These are phyloP conservation scores for Pseudopithomyces chartarum DNA, from an alignment of 2,329 filamentous ascomycete genomes.

Conservation along the genomic window DNA sequence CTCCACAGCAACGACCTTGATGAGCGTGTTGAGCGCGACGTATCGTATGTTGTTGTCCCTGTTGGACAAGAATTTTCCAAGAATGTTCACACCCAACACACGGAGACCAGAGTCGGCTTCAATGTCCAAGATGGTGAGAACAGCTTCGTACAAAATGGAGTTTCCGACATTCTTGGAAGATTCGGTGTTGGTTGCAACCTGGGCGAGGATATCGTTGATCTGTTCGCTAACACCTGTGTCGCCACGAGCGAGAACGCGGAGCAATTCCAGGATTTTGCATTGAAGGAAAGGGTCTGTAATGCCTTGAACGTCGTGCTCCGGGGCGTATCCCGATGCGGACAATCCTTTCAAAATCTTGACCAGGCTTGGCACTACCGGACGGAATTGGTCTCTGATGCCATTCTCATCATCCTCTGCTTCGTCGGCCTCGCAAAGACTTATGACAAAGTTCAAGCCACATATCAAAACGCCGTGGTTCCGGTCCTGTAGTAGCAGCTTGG, in stretches of 20 bases:
- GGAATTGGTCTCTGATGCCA: conserved; percentile 88
- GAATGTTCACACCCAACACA: conserved; percentile 95
- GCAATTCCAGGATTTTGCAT: conserved; percentile 88
- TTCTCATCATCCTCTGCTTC: conserved; percentile 91
- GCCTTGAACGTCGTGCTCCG: conserved; percentile 96
- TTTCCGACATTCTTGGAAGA: conserved; percentile 98
- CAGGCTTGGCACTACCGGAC: conserved; percentile 79
- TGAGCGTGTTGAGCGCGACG: conserved; percentile 93
- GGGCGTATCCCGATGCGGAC: conserved; percentile 93
- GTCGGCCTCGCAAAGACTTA: conserved; percentile 91
- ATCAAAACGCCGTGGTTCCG: conserved; percentile 94
- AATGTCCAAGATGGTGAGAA: conserved; percentile 95
- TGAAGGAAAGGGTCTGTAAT: conserved; percentile 98
- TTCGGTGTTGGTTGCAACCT: conserved; percentile 97
- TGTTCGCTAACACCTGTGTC: conserved; percentile 89
- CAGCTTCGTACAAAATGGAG: conserved; percentile 95
- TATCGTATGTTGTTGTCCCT: conserved; percentile 99
- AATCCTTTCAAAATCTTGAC: conserved; percentile 91
- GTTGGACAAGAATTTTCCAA: conserved; percentile 98
- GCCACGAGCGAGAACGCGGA: conserved; percentile 84
- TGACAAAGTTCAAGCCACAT: conserved; percentile 88
- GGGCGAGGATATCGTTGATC: conserved; percentile 97
- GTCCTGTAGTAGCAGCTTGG: conserved; percentile 84
- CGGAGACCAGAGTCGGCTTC: conserved; percentile 94
- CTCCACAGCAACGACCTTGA: conserved; percentile 97